Evolutionary conservation across 306 rosid genomes (phyloP).

Genomic region (Acmispon strigosus): DNA sequence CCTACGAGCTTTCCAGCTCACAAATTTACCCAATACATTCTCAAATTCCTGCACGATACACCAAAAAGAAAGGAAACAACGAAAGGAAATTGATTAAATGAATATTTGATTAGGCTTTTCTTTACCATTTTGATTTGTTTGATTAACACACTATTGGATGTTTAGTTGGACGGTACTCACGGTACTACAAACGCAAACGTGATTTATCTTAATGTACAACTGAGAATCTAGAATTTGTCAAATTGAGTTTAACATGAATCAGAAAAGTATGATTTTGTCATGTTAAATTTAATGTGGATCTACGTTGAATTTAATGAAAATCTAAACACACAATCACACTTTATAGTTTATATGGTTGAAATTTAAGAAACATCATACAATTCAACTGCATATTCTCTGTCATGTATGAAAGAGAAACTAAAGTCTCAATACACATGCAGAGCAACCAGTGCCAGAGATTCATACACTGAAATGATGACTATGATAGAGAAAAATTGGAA

Average conservation of each 20-base stretch:
- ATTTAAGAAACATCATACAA: background rate
- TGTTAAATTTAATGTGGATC: too few species aligned
- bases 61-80: background rate
- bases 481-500: slow-evolving; percentile 23
- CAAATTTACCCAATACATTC: slow-evolving; percentile 51
- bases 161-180: too few species aligned
- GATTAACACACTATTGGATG: background rate
- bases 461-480: slow-evolving; percentile 25
- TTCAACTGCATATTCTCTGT: slow-evolving; percentile 4
- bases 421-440: slow-evolving; percentile 31
- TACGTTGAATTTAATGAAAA: too few species aligned
- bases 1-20: slow-evolving; percentile 44
- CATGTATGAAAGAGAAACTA: slow-evolving; percentile 18
- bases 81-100: background rate
- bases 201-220: too few species aligned
- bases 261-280: too few species aligned
- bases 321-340: background rate
- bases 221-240: too few species aligned
- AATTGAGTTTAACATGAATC: too few species aligned
- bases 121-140: background rate
- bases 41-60: slow-evolving; percentile 43
- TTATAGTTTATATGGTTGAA: background rate
- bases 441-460: slow-evolving; percentile 26
- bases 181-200: too few species aligned
- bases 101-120: background rate